Conservation (phyloP, 352 stramenopile genomes). For the Blastocystis sp. region DNA sequence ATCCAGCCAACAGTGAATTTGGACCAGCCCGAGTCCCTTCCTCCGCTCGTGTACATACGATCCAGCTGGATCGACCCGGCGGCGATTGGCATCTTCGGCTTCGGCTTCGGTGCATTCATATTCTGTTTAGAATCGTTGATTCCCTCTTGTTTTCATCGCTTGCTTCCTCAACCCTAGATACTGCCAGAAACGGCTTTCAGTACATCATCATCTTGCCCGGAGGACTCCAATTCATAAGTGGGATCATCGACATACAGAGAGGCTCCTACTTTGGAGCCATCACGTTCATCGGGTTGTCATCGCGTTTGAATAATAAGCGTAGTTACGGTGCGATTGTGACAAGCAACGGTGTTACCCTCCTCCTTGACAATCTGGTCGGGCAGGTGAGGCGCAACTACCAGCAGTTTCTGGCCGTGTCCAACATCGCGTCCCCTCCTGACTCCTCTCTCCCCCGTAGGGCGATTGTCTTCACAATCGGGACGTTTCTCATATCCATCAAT, state of each 20-base stretch:
- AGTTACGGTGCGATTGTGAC: constrained; percentile 32
- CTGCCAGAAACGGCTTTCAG: not conserved
- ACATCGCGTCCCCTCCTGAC: not conserved
- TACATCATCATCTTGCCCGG: constrained; percentile 34
- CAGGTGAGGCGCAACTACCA: not conserved
- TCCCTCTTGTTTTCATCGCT: not conserved
- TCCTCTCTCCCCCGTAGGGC: not conserved
- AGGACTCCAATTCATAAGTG: constrained; percentile 35
- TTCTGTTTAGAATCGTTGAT: not conserved
- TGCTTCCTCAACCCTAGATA: not conserved
- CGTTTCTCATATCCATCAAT: constrained; percentile 17
- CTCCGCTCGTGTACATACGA: constrained; percentile 38
- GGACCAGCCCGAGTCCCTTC: constrained; percentile 13
- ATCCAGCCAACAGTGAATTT: constrained; percentile 7
- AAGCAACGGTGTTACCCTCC: constrained; percentile 15
- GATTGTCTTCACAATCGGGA: constrained; percentile 12
- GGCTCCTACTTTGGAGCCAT: constrained; percentile 48
- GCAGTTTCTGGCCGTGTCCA: not conserved
- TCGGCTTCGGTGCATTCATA: constrained; percentile 31
- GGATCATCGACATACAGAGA: constrained; percentile 25
- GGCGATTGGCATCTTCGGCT: constrained; percentile 34
- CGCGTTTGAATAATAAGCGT: not conserved
- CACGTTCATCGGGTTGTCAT: constrained; percentile 24
- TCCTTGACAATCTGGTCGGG: not conserved
- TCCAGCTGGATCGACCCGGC: constrained; percentile 32